These are phyloP conservation scores for Botrytis squamosa DNA, from an alignment of 2,329 filamentous ascomycete genomes.

Conservation along the genomic window DNA sequence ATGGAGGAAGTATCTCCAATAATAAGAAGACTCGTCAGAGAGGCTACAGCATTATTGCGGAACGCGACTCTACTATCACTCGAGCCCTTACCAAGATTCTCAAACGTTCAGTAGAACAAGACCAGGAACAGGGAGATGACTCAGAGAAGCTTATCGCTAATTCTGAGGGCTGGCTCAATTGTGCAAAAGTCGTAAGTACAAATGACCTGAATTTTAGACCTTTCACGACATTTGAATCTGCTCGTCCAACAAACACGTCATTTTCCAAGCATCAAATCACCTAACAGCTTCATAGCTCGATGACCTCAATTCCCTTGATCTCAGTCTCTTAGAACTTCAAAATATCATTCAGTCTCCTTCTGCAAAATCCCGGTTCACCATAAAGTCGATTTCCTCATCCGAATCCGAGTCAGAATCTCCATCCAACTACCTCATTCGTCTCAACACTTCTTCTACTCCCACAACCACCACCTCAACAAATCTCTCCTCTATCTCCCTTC, in stretches of 20 bases:
- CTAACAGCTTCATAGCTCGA: slow-evolving; percentile 26
- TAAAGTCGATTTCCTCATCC: slow-evolving; percentile 39
- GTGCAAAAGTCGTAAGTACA: slow-evolving; percentile 43
- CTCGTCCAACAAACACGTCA: neutral
- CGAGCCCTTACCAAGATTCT: slow-evolving; percentile 46
- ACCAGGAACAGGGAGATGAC: slow-evolving; percentile 42
- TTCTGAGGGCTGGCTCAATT: slow-evolving; percentile 44
- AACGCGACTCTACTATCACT: slow-evolving; percentile 43
- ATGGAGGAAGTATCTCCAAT: slow-evolving; percentile 39
- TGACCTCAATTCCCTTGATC: slow-evolving; percentile 36
- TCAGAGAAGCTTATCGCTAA: slow-evolving; percentile 42
- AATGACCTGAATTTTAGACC: neutral
- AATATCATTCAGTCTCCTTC: slow-evolving; percentile 38
- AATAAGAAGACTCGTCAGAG: slow-evolving; percentile 38
- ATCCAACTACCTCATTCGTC: slow-evolving; percentile 42
- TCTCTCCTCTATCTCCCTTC: slow-evolving; percentile 33
- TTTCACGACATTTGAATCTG: neutral
- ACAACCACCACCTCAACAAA: slow-evolving; percentile 26
- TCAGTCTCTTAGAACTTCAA: slow-evolving; percentile 42
- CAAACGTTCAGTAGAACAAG: slow-evolving; percentile 42
- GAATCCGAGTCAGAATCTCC: neutral
- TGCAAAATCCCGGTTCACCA: slow-evolving; percentile 43
- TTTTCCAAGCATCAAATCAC: slow-evolving; percentile 32
- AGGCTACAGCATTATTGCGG: slow-evolving; percentile 45
- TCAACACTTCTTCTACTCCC: slow-evolving; percentile 30